phyloP scores from a whole-genome alignment of 352 stramenopile species.

The Thraustochytrium striatum region DNA sequence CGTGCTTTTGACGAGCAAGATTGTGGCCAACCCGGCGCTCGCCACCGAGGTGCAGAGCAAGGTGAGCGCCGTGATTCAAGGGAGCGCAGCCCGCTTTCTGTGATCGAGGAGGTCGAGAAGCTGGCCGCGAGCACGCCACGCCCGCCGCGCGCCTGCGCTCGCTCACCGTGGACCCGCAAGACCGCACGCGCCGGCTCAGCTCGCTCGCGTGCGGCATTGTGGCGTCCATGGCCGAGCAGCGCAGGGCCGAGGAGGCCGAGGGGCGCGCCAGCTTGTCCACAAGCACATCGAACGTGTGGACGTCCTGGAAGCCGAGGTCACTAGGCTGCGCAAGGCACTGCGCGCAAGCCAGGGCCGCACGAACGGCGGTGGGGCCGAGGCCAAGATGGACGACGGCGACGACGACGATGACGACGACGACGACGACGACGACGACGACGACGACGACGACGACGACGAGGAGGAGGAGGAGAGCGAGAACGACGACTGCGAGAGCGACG shows the following conservation, averaged over 20 bases:
- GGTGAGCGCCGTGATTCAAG: neutral
- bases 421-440: no score
- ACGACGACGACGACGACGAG: no score
- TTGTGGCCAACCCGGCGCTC: conserved; percentile 6
- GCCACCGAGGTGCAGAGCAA: neutral
- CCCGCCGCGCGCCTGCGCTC: no score
- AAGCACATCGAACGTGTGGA: neutral
- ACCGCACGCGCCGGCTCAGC: conserved; percentile 6
- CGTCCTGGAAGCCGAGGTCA: no score
- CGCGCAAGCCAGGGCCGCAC: no score
- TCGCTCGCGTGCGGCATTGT: conserved; percentile 9
- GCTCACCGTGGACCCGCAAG: conserved; percentile 1
- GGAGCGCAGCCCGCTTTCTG: neutral
- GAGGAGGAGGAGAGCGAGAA: no score
- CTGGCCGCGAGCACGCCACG: conserved; percentile 2
- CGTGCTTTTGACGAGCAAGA: conserved; percentile 13
- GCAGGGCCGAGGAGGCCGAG: conserved; percentile 15
- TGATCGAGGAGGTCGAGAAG: neutral
- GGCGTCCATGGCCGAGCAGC: conserved; percentile 38
- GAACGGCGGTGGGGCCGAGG: no score
- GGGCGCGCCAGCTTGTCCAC: neutral
- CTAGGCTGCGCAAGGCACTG: no score
- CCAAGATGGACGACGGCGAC: no score
- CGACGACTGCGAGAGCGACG: no score
- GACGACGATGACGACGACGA: no score